Evolutionary conservation across 352 stramenopile genomes (phyloP).

Genomic region (Phytophthora brassicae): DNA sequence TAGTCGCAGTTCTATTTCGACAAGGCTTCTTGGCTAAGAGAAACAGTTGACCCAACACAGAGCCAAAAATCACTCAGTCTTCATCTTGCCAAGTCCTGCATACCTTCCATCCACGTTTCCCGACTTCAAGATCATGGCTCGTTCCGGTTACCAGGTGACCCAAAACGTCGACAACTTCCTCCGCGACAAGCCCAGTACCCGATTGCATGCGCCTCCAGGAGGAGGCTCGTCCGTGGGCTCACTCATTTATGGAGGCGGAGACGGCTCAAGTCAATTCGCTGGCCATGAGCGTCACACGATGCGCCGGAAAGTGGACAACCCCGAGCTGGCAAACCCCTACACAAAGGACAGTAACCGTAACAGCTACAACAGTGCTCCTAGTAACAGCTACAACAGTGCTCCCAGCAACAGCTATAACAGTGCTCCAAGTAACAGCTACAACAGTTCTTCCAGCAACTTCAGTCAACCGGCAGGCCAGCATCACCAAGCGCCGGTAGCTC

Average conservation of each 20-base stretch:
- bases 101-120: constrained; percentile 4
- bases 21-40: constrained; percentile 12
- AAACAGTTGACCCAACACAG: not conserved
- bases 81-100: constrained; percentile 26
- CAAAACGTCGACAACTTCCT: constrained; percentile 86
- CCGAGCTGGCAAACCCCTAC: constrained; percentile 59
- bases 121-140: constrained; percentile 44
- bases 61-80: constrained; percentile 27
- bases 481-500: constrained; percentile 20
- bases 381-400: not conserved
- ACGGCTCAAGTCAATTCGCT: constrained; percentile 50
- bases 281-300: constrained; percentile 47
- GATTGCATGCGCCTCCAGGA: constrained; percentile 67
- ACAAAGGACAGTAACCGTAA: constrained; percentile 33
- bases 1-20: constrained; percentile 31
- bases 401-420: not conserved
- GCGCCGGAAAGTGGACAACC: constrained; percentile 51
- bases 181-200: constrained; percentile 73
- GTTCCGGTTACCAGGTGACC: constrained; percentile 57
- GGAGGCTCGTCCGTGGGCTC: constrained; percentile 72
- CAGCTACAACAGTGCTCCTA: constrained; percentile 26
- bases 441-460: not conserved
- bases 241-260: constrained; percentile 72
- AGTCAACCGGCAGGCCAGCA: constrained; percentile 30
- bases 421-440: constrained; percentile 13